phyloP scores from a whole-genome alignment of 148 eudicot genomes.

The Cornus kousa region DNA sequence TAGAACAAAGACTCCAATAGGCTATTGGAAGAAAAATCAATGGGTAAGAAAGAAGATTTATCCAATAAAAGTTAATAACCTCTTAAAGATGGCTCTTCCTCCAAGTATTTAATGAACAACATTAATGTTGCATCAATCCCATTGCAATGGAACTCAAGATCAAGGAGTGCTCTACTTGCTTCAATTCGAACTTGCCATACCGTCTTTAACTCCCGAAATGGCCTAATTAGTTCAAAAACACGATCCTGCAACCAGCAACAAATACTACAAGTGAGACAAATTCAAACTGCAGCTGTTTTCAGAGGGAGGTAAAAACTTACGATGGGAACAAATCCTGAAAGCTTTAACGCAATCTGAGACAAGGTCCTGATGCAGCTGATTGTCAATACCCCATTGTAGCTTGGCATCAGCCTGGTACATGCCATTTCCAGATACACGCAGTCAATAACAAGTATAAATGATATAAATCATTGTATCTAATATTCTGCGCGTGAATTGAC shows the following conservation, averaged over 20 bases:
- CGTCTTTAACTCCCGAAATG: constrained; percentile 52
- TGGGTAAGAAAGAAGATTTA: neutral
- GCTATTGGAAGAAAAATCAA: neutral
- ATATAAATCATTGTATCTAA: neutral
- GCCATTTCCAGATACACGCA: constrained; percentile 16
- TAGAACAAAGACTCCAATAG: neutral
- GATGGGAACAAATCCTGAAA: constrained; percentile 66
- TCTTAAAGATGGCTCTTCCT: constrained; percentile 79
- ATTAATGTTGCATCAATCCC: constrained; percentile 78
- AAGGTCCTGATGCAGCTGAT: constrained; percentile 82
- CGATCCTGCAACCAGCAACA: constrained; percentile 51
- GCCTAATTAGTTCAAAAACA: constrained; percentile 58
- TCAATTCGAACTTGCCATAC: constrained; percentile 85
- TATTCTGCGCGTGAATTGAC: constrained; percentile 31
- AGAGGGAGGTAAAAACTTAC: constrained; percentile 41
- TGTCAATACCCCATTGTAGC: constrained; percentile 84
- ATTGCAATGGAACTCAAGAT: constrained; percentile 67
- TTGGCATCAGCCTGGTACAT: constrained; percentile 84
- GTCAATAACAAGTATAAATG: constrained; percentile 12
- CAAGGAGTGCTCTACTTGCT: constrained; percentile 86
- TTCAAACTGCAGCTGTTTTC: neutral
- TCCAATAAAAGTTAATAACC: constrained; percentile 36
- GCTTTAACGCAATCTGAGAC: constrained; percentile 85
- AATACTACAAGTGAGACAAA: neutral
- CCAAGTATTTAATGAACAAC: constrained; percentile 64